Percentiles rank a stretch among this genome's conserved stretches.
Conservation (phyloP, 371 early-diverging fungal species). For the Thermomucor indicae-seudaticae region DNA sequence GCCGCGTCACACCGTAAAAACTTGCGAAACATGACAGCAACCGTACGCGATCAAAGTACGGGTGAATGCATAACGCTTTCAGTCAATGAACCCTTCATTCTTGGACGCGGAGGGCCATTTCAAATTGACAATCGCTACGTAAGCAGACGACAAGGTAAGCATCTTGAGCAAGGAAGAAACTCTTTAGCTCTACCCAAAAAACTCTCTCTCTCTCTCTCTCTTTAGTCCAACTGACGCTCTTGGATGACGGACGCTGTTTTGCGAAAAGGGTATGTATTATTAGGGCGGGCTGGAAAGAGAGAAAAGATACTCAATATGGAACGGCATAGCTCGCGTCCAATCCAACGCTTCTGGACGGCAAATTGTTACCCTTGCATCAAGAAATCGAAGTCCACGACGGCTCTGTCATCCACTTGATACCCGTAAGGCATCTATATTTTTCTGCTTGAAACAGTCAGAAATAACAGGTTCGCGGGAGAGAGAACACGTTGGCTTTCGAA, state of each 20-base stretch:
- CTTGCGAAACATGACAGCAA: background rate
- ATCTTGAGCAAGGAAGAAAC: background rate
- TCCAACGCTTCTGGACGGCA: background rate
- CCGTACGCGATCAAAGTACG: too few species aligned
- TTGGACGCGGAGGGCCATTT: background rate
- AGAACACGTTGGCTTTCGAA: background rate
- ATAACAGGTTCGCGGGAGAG: background rate
- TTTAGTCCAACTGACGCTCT: slow-evolving; percentile 6
- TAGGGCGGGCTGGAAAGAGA: background rate
- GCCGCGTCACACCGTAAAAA: background rate
- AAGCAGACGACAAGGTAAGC: background rate
- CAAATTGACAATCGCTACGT: background rate
- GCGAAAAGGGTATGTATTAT: slow-evolving; percentile 3
- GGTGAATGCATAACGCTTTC: background rate
- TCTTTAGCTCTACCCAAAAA: background rate
- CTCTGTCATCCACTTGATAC: slow-evolving; percentile 4
- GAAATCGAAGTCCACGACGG: slow-evolving; percentile 5
- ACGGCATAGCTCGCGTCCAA: slow-evolving; percentile 9
- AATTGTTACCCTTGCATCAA: background rate
- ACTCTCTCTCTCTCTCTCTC: background rate
- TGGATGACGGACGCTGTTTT: slow-evolving; percentile 13
- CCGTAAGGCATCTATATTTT: slow-evolving; percentile 3
- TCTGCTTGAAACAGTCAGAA: background rate
- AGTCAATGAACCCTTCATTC: background rate
- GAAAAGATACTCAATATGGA: background rate